Base-by-base conservation (phyloP, 345 rosid species). In the Jatropha curcas region DNA sequence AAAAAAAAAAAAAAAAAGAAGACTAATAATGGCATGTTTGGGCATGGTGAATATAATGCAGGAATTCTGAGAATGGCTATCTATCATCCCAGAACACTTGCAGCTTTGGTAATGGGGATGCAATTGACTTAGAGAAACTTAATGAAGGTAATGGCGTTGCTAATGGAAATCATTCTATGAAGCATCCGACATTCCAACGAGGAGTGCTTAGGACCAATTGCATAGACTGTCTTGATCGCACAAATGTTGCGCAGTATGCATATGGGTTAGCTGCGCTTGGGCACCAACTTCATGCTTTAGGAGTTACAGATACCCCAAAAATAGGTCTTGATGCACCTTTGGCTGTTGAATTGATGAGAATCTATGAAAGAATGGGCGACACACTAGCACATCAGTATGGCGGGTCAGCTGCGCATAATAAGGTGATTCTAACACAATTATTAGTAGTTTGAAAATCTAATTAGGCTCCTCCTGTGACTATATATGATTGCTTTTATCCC, bases 141-240 rank as follows among this genome's bases (percentile, higher is more conserved):
- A 79, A 71, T 77, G 85, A 81, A 58, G 82, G 76, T 46, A 81
- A 77, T 60, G 70, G 65, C 77, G 34, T 79, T 77, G 78, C 82
- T 55, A 85, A 87, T 75, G 95, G 86, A 61, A 78, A 85, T 74
- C 81, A 76, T 76, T 79, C 76, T 82, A 56, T 65, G 73, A 88
- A 87, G 84, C 80, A 79, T 77, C 80, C 82, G 41, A 86, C 43
- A 81, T 85, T 93, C 80, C 99, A 96, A 75, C 88, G 46, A 35
- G 99, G 99, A 45, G 99, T 96, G 56, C 86, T 96, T 55, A 84
- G 99, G 82, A 96, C 99, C 77, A 96, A 93, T 80, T 96, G 99
- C 80, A 96, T 96, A 74, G 99, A 96, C 74, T 96, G 98, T 86
- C 88, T 96, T 62, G 99, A 96, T 76, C 96, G 99, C 30, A 96